Conservation (phyloP, 805 yeast species). For the Wickerhamiella azymoides region DNA sequence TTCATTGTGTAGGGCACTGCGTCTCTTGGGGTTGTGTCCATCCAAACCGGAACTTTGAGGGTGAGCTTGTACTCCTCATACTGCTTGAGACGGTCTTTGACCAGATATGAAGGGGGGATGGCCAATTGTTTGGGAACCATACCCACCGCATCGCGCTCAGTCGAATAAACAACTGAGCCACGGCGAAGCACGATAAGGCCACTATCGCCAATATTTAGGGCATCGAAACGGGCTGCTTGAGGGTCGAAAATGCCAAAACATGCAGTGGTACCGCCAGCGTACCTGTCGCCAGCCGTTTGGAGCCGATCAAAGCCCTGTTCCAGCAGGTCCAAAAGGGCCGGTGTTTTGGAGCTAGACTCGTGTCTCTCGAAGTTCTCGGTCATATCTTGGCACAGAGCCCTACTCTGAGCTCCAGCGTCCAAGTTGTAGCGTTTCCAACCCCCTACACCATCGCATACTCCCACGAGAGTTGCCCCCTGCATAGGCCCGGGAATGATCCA, state of each 20-base stretch:
- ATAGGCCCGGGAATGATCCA: conserved; percentile 17
- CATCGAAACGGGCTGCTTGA: conserved; percentile 37
- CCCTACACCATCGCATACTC: conserved; percentile 81
- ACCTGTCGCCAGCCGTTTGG: conserved; percentile 40
- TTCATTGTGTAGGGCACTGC: conserved; percentile 58
- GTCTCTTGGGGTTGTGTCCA: conserved; percentile 53
- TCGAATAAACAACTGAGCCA: conserved; percentile 33
- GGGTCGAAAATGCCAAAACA: conserved; percentile 57
- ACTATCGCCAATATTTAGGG: conserved; percentile 86
- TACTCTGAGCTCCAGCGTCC: conserved; percentile 75
- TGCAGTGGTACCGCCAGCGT: conserved; percentile 90
- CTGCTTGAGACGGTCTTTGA: not conserved
- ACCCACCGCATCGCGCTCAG: conserved; percentile 16
- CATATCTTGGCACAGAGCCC: conserved; percentile 57
- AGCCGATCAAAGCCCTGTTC: conserved; percentile 43
- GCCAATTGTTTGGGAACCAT: conserved; percentile 79
- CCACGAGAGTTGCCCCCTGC: conserved; percentile 18
- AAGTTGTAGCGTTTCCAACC: conserved; percentile 92
- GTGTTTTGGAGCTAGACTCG: conserved; percentile 11
- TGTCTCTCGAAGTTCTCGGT: conserved; percentile 27
- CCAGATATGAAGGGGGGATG: conserved; percentile 50
- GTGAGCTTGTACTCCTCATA: conserved; percentile 1
- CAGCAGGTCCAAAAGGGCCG: conserved; percentile 37
- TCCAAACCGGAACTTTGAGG: conserved; percentile 19
- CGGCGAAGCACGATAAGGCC: conserved; percentile 81